Percentiles rank a stretch among this genome's conserved stretches.
These are phyloP conservation scores for Lepidopterella palustris DNA, from an alignment of 495 filamentous ascomycete genomes.

Conservation along the genomic window DNA sequence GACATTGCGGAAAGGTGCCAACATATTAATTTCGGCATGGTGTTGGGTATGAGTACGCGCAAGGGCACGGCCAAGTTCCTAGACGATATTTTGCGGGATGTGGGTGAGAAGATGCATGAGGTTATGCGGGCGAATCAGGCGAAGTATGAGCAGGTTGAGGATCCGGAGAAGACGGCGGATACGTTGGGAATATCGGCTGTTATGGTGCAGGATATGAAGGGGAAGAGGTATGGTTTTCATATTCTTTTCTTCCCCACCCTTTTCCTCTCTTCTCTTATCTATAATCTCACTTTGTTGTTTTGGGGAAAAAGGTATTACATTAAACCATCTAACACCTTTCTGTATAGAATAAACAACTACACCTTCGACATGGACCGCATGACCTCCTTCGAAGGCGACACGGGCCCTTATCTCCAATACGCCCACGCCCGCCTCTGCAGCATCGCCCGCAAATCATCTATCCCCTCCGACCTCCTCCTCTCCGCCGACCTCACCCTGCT, in stretches of 20 bases:
- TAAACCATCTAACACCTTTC: conserved; percentile 14
- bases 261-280: not conserved
- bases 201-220: conserved; percentile 67
- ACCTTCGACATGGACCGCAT: conserved; percentile 62
- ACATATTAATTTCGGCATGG: conserved; percentile 71
- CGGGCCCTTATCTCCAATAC: conserved; percentile 65
- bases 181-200: conserved; percentile 59
- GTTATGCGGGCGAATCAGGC: conserved; percentile 59
- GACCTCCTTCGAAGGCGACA: conserved; percentile 66
- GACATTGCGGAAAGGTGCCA: conserved; percentile 56
- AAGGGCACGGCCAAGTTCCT: conserved; percentile 67
- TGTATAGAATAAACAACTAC: conserved; percentile 54
- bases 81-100: conserved; percentile 59
- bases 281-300: no score
- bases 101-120: conserved; percentile 64
- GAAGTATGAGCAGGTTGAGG: conserved; percentile 58
- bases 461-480: conserved; percentile 24
- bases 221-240: conserved; percentile 50
- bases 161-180: conserved; percentile 50
- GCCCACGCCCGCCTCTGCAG: conserved; percentile 62
- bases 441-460: conserved; percentile 36
- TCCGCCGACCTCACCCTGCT: conserved; percentile 52
- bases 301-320: no score
- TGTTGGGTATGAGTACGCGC: conserved; percentile 61
- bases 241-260: not conserved